Evolutionary conservation across 768 basidiomycete species (phyloP).

Genomic region (Amanita molliuscula): DNA sequence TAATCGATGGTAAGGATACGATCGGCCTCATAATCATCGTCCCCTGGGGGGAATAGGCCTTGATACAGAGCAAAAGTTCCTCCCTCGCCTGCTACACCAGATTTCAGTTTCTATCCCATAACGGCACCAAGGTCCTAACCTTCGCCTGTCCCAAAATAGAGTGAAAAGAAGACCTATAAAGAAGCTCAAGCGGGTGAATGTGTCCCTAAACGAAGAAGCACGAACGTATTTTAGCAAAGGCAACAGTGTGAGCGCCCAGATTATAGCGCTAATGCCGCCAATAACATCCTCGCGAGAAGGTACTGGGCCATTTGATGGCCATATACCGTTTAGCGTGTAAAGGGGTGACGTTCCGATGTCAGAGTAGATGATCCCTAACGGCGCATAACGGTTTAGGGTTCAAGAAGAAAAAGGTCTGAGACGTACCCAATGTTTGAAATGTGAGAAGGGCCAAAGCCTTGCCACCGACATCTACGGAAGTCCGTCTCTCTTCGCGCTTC

Average conservation of each 20-base stretch:
- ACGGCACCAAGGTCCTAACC: neutral
- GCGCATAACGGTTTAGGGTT: neutral
- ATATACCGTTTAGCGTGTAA: conserved; percentile 58
- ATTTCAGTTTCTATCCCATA: neutral
- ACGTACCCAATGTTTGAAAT: conserved; percentile 24
- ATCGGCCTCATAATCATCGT: conserved; percentile 35
- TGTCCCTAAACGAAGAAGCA: conserved; percentile 7
- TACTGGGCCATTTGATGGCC: conserved; percentile 33
- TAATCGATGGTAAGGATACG: conserved; percentile 43
- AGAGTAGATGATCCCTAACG: conserved; percentile 35
- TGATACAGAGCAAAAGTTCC: conserved; percentile 58
- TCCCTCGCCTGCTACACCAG: conserved; percentile 41
- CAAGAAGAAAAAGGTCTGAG: neutral
- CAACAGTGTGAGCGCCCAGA: conserved; percentile 53
- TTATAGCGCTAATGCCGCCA: conserved; percentile 50
- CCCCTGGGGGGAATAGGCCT: conserved; percentile 41
- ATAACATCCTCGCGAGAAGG: conserved; percentile 53
- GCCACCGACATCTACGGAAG: neutral
- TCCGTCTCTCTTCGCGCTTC: neutral
- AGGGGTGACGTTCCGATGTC: conserved; percentile 51
- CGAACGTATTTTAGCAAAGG: conserved; percentile 63
- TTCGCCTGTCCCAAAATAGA: conserved; percentile 1
- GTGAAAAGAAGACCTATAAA: neutral
- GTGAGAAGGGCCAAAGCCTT: conserved; percentile 17
- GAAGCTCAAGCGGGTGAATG: conserved; percentile 26